Percentiles rank a stretch among this genome's conserved stretches.
Conservation (phyloP, 2,329 filamentous ascomycete genomes). For the Alternaria panax region DNA sequence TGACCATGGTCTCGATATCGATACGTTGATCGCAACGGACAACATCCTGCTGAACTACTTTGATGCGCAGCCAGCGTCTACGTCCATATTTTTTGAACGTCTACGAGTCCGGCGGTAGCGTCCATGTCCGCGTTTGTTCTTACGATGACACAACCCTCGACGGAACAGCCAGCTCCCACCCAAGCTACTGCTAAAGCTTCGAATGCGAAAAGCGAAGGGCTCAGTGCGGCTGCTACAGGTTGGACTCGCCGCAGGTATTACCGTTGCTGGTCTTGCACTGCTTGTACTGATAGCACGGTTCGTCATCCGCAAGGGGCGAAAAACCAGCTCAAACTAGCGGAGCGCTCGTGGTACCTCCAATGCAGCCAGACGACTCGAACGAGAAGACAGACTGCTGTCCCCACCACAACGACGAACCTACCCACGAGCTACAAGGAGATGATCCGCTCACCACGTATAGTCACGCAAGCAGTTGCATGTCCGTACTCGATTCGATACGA, state of each 20-base stretch:
- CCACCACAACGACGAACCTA: neutral
- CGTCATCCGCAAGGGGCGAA: neutral
- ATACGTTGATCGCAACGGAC: neutral
- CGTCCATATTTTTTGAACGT: neutral
- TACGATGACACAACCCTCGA: neutral
- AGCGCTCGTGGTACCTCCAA: neutral
- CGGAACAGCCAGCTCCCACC: neutral
- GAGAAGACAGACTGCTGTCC: neutral
- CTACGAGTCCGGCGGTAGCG: neutral
- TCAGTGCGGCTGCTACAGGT: neutral
- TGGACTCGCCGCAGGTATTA: neutral
- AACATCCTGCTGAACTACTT: neutral
- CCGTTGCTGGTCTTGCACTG: neutral
- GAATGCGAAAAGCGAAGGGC: neutral
- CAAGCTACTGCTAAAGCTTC: neutral
- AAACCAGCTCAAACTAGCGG: neutral
- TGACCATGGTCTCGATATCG: neutral
- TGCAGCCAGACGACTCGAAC: neutral
- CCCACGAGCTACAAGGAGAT: neutral
- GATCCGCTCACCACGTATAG: neutral
- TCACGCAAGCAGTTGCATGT: neutral
- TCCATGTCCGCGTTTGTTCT: neutral
- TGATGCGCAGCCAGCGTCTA: neutral
- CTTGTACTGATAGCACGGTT: neutral
- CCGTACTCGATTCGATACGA: neutral